Conservation (phyloP, 2,329 filamentous ascomycete genomes). For the Penicillium sp. region DNA sequence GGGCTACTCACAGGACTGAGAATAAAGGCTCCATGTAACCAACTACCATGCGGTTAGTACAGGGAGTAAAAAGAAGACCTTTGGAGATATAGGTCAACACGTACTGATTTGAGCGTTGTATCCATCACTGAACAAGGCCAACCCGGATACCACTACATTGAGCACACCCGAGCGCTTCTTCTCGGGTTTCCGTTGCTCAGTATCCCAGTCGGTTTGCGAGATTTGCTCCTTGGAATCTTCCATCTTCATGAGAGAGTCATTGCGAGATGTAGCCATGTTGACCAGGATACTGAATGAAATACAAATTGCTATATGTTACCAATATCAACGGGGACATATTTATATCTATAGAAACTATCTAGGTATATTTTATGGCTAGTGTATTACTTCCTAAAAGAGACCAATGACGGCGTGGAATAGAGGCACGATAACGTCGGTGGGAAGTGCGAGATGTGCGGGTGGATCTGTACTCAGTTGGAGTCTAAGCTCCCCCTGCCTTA, state of each 20-base stretch:
- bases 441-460: neutral
- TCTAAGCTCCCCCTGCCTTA: neutral
- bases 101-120: constrained; percentile 34
- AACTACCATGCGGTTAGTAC: constrained; percentile 11
- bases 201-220: neutral
- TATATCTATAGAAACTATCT: neutral
- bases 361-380: neutral
- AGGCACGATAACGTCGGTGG: neutral
- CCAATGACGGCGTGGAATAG: neutral
- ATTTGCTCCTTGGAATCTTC: constrained; percentile 1
- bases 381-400: neutral
- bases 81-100: neutral
- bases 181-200: constrained; percentile 7
- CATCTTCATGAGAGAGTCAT: constrained; percentile 11
- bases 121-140: constrained; percentile 34
- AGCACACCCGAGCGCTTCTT: constrained; percentile 22
- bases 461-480: neutral
- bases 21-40: constrained; percentile 34
- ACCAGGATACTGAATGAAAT: neutral
- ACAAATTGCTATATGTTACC: neutral
- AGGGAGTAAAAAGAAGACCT: neutral
- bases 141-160: constrained; percentile 31
- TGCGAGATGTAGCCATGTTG: constrained; percentile 5
- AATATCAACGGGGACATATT: neutral
- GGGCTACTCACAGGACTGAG: constrained; percentile 19